phyloP scores from a whole-genome alignment of 345 rosid species.

The Eucalyptus curtisii region DNA sequence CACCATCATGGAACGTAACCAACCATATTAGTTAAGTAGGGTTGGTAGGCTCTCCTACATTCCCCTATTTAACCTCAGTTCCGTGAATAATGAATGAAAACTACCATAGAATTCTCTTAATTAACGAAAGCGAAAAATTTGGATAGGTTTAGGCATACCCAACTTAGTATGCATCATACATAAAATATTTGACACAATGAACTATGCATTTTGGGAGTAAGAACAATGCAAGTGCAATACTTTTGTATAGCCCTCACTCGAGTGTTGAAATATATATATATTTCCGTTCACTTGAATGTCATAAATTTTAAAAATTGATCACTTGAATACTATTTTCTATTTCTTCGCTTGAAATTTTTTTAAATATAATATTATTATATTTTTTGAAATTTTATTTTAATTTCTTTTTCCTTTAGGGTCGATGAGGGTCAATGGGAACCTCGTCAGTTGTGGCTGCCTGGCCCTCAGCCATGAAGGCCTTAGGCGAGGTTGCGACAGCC shows the following conservation, averaged over 20 bases:
- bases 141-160: neutral
- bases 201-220: neutral
- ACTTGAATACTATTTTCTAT: too few relatives aligned
- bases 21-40: neutral
- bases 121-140: neutral
- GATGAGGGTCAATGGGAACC: accelerated
- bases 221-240: neutral
- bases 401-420: too few relatives aligned
- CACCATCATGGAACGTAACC: neutral
- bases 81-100: neutral
- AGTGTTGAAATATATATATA: accelerated
- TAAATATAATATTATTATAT: too few relatives aligned
- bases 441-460: accelerated
- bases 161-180: neutral
- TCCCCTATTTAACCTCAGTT: neutral
- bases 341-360: accelerated
- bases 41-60: neutral
- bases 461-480: accelerated
- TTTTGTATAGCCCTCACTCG: accelerated
- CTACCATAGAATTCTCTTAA: neutral
- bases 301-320: too few relatives aligned
- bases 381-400: too few relatives aligned
- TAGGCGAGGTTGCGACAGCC: accelerated
- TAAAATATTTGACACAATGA: neutral
- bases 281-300: accelerated